phyloP scores from a whole-genome alignment of 306 rosid species.

The Acacia confusa region DNA sequence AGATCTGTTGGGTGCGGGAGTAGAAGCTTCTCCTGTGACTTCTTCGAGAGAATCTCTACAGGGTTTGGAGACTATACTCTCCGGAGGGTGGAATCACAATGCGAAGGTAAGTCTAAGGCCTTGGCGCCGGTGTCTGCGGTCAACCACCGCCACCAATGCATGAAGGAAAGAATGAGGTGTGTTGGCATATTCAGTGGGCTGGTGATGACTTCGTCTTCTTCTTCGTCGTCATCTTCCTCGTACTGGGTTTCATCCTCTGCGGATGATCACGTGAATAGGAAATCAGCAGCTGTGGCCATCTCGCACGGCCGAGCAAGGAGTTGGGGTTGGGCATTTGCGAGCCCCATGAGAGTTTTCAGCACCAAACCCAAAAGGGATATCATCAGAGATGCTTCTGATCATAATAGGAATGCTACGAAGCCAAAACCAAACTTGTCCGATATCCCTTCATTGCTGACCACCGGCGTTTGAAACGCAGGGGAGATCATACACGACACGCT shows the following conservation, averaged over 20 bases:
- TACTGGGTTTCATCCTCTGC: conserved; percentile 59
- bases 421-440: conserved; percentile 47
- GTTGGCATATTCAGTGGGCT: conserved; percentile 85
- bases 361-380: conserved; percentile 48
- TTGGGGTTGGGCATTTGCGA: conserved; percentile 93
- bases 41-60: conserved; percentile 88
- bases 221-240: conserved; percentile 63
- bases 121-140: background rate
- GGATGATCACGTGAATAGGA: conserved; percentile 42
- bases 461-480: conserved; percentile 28
- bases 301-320: conserved; percentile 45
- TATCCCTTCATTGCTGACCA: conserved; percentile 67
- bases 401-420: conserved; percentile 41
- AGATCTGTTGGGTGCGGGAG: conserved; percentile 96
- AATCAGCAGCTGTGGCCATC: conserved; percentile 16
- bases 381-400: conserved; percentile 46
- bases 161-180: conserved; percentile 73
- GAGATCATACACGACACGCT: background rate
- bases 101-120: conserved; percentile 57
- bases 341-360: conserved; percentile 83
- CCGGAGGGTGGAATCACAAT: conserved; percentile 75
- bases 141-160: conserved; percentile 32
- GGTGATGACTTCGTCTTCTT: conserved; percentile 59
- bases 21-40: conserved; percentile 93
- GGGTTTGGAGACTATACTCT: conserved; percentile 91